Evolutionary conservation across 2,329 filamentous ascomycete species (phyloP), one percentile per base, ranked within the genome.

Genomic region (Rhynchosporium secalis): DNA sequence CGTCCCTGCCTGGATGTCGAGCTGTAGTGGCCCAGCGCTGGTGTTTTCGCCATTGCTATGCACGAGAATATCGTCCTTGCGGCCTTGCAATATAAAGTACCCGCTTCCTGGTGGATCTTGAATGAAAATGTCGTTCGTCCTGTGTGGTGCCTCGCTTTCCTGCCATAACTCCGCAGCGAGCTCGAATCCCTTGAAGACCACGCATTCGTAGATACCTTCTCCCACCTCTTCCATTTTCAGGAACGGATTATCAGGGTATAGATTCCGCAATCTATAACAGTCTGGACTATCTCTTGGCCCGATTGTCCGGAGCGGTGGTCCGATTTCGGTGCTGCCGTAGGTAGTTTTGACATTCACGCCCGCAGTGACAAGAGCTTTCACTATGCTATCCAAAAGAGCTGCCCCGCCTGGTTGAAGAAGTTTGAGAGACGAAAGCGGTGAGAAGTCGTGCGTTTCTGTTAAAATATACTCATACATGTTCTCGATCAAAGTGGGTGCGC

Each of bases 31-130:
- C 1, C 66, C 68, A 10, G 72, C 73, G 48, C 62, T 70, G 2
- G 72, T 73, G 51, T 73, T 75, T 61, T 74, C 72, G n/a, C 72
- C 72, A 64, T 73, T 73, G 4, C 69, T 67, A 49, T 73, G 70
- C 12, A 73, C 68, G 13, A 74, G 62, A 36, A 75, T 69, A 59
- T 75, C 73, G 64, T 74, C 73, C 51, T 69, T 73, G 40, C 72
- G 63, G 7, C 73, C 73, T 61, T 71, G 68, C 4, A 75, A 60
- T 6, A 70, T 64, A 54, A 66, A 75, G 40, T 66, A 68, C 2
- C 72, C 72, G 61, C 70, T 73, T 26, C 66, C 69, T 26, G 69
- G 70, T 20, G 70, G 69, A 33, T 72, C 69, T 63, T 74, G 69
- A n/a, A 70, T 57, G 56, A 75, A 74, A 1, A 74, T 58, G 54